phyloP scores from a whole-genome alignment of 1,284 basidiomycete genomes.

The Pascua guehoae region DNA sequence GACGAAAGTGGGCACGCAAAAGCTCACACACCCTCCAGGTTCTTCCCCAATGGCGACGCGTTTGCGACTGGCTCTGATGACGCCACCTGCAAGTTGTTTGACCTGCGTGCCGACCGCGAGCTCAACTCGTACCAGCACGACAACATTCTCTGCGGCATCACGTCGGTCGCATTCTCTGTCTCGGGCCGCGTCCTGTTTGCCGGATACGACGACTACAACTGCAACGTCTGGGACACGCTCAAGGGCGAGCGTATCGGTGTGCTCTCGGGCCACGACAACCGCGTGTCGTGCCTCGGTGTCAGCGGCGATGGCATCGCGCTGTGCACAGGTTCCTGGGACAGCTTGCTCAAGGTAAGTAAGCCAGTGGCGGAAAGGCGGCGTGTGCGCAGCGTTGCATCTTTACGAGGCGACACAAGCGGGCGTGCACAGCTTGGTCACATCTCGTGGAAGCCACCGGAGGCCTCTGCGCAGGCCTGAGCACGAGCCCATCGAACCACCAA shows the following conservation, averaged over 20 bases:
- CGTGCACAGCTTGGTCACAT: too few species aligned
- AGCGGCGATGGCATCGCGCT: conserved; percentile 95
- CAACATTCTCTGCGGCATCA: conserved; percentile 97
- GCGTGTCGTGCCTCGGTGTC: conserved; percentile 93
- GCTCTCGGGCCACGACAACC: conserved; percentile 93
- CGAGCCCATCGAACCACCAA: too few species aligned
- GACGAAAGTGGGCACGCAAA: background rate
- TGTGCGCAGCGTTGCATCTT: too few species aligned
- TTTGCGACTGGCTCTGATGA: conserved; percentile 99
- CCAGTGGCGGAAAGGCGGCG: too few species aligned
- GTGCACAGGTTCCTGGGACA: conserved; percentile 98
- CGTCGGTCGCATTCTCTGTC: conserved; percentile 95
- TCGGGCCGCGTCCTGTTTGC: conserved; percentile 96
- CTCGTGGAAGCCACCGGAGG: too few species aligned
- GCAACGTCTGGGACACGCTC: conserved; percentile 98
- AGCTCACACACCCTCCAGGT: conserved; percentile 55
- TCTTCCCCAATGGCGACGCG: conserved; percentile 98
- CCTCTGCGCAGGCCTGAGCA: too few species aligned
- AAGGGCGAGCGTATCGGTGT: conserved; percentile 97
- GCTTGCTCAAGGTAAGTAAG: conserved; percentile 72
- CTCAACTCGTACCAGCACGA: conserved; percentile 95
- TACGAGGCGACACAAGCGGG: too few species aligned
- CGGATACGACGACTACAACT: conserved; percentile 99
- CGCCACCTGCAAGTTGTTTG: conserved; percentile 94
- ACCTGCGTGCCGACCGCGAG: conserved; percentile 95